These are phyloP conservation scores for Metschnikowia bowlesiae DNA, from an alignment of 805 yeast species.

Conservation along the genomic window DNA sequence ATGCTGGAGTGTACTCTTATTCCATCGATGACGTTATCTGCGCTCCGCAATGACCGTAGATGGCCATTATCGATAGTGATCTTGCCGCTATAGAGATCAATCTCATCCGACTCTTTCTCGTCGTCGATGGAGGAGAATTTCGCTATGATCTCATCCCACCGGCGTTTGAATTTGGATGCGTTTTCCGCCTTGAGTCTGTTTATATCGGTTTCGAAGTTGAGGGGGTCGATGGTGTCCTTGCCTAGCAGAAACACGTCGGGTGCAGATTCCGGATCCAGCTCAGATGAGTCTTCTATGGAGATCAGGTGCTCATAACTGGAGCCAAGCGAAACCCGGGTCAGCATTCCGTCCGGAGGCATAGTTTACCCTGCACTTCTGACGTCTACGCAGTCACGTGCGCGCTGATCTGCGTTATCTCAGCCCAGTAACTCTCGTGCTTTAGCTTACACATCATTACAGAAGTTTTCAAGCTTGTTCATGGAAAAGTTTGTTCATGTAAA, in stretches of 20 bases:
- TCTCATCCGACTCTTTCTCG: conserved; percentile 53
- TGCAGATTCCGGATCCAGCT: conserved; percentile 4
- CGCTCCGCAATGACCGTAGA: conserved; percentile 40
- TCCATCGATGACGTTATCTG: conserved; percentile 6
- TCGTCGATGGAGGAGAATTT: conserved; percentile 48
- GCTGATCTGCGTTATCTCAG: neutral
- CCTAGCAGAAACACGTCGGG: conserved; percentile 6
- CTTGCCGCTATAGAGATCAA: conserved; percentile 63
- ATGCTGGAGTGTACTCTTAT: conserved; percentile 21
- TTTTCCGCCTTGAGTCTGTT: conserved; percentile 26
- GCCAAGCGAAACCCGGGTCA: conserved; percentile 3
- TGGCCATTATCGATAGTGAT: conserved; percentile 69
- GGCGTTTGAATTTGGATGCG: conserved; percentile 14
- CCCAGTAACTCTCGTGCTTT: neutral
- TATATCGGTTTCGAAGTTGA: conserved; percentile 17
- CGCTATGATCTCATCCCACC: conserved; percentile 51
- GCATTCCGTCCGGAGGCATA: neutral
- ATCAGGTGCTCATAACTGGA: conserved; percentile 19
- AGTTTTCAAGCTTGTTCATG: neutral
- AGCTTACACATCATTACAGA: neutral
- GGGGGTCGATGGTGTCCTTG: conserved; percentile 13
- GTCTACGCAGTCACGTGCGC: conserved; percentile 4
- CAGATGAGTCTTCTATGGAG: conserved; percentile 18
- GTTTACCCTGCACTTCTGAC: neutral
- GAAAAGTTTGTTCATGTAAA: no score